Evolutionary conservation across 2,329 filamentous ascomycete genomes (phyloP).

Genomic region (Xylaria sp.): DNA sequence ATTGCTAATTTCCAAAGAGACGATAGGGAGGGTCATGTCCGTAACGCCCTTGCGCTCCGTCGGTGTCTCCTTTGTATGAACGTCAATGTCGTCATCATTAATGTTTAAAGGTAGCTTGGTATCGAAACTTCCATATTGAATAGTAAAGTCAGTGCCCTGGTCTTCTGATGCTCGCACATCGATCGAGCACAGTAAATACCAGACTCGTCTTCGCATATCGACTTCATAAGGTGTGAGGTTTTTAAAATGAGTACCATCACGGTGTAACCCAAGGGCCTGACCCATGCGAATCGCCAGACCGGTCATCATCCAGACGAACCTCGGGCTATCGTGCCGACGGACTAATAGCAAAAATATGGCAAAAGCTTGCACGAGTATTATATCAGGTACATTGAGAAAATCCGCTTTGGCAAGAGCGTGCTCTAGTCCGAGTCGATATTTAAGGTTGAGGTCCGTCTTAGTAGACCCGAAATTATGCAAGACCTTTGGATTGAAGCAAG

Average conservation of each 20-base stretch:
- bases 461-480: slow-evolving; percentile 53
- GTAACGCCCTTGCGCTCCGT: slow-evolving; percentile 56
- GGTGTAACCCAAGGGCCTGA: slow-evolving; percentile 69
- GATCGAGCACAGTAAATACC: slow-evolving; percentile 70
- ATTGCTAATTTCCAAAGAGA: slow-evolving; percentile 53
- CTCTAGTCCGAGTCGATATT: slow-evolving; percentile 58
- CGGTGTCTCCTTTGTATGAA: slow-evolving; percentile 51
- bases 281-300: slow-evolving; percentile 69
- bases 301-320: slow-evolving; percentile 66
- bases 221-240: slow-evolving; percentile 67
- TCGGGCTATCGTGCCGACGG: slow-evolving; percentile 57
- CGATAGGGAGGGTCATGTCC: slow-evolving; percentile 57
- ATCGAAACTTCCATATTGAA: slow-evolving; percentile 68
- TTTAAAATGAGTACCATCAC: slow-evolving; percentile 65
- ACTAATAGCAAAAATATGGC: slow-evolving; percentile 62
- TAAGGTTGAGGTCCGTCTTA: slow-evolving; percentile 53
- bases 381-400: slow-evolving; percentile 61
- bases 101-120: slow-evolving; percentile 63
- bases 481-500: slow-evolving; percentile 38
- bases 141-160: slow-evolving; percentile 70
- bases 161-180: slow-evolving; percentile 71
- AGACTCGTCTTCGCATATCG: slow-evolving; percentile 68
- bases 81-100: slow-evolving; percentile 59
- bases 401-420: slow-evolving; percentile 61
- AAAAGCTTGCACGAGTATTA: slow-evolving; percentile 64